Conservation (phyloP, 345 rosid species). For the Streptanthus diversifolius region DNA sequence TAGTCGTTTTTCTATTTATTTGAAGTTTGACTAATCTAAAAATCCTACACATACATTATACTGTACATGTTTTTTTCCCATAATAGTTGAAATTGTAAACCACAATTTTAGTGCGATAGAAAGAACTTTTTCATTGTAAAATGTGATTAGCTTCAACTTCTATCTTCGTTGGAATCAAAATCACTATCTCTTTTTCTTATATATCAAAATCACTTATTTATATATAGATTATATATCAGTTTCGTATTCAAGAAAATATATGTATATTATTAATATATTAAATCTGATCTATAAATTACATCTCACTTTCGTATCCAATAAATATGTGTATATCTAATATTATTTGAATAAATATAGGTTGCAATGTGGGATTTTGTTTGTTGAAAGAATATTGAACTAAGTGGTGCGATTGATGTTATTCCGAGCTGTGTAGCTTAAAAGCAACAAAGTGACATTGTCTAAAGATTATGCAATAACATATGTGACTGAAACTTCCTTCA, state of each 20-base stretch:
- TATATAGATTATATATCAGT: no score
- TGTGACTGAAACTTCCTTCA: slow-evolving; percentile 23
- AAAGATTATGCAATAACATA: slow-evolving; percentile 11
- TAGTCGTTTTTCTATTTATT: not conserved
- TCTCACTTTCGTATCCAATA: not conserved
- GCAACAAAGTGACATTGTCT: slow-evolving; percentile 30
- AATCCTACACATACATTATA: not conserved
- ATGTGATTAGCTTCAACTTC: not conserved
- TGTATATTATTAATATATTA: no score
- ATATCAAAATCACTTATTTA: no score
- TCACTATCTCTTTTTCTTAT: not conserved
- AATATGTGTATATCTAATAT: not conserved
- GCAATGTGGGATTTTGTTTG: not conserved
- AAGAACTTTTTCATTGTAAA: not conserved
- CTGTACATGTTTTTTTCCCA: not conserved
- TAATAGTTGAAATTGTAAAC: not conserved
- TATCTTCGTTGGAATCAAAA: not conserved
- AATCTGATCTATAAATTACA: no score
- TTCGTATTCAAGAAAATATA: no score
- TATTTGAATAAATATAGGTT: not conserved
- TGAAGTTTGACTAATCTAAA: not conserved
- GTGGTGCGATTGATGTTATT: slow-evolving; percentile 12
- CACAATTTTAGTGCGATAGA: not conserved
- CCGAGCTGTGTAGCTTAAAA: slow-evolving; percentile 31
- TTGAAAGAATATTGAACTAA: not conserved